Base-by-base conservation (phyloP, 1,284 basidiomycete species). In the Trametes sp. region DNA sequence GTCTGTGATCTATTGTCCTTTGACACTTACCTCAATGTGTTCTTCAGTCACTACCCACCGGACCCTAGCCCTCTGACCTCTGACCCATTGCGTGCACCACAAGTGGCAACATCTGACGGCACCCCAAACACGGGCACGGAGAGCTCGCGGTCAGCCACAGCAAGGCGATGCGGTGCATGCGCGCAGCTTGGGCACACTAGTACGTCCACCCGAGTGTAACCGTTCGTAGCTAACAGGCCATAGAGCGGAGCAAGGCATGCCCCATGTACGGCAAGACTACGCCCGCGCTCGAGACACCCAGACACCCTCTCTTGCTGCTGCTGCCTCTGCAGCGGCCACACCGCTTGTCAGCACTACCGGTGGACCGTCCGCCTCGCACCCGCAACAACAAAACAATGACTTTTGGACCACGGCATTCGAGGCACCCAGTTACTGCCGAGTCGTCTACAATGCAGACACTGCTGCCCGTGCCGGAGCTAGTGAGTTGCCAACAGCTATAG, bases 11-110 rank as follows among this genome's bases (percentile, higher is more conserved):
- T n/a, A 8, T n/a, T n/a, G n/a, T n/a, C n/a, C n/a, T n/a, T n/a
- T n/a, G n/a, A n/a, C n/a, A n/a, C n/a, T n/a, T n/a, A n/a, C n/a
- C n/a, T n/a, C n/a, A n/a, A n/a, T n/a, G n/a, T n/a, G n/a, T n/a
- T n/a, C n/a, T n/a, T n/a, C n/a, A 59, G 57, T 6, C 33, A 42
- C 31, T 59, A 59, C 36, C 57, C 50, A 13, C 23, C 31, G 14
- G 11, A 28, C 10, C n/a, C 26, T 21, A n/a, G 26, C 14, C 23
- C 28, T 3, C 49, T 31, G n/a, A 4, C 41, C 19, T 16, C 10
- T 16, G n/a, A 13, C 24, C 19, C 28, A 1, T 6, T n/a, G 23
- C 28, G 21, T 42, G 48, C 10, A n/a, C 48, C 3, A 26, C 48
- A 21, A 38, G 56, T 21, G 6, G 21, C 44, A 4, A 23, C 23